Percentiles rank a stretch among this genome's conserved stretches.
phyloP scores from a whole-genome alignment of 768 basidiomycete genomes.

The Zangia roseola region DNA sequence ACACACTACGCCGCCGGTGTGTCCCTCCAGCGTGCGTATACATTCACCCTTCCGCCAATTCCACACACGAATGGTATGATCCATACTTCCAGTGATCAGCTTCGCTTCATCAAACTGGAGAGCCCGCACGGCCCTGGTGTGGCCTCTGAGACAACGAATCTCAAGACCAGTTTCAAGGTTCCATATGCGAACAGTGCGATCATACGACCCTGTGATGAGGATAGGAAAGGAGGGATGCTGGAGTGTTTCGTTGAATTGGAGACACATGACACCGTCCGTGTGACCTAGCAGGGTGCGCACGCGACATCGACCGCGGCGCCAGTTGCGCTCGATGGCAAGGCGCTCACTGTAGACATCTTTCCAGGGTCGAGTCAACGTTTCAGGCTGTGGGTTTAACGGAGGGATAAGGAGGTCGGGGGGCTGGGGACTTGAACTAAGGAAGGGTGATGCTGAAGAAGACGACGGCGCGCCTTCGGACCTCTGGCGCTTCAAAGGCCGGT shows the following conservation, averaged over 20 bases:
- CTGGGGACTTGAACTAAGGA: conserved; percentile 3
- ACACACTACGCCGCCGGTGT: conserved; percentile 88
- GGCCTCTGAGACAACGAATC: conserved; percentile 81
- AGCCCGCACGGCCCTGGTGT: conserved; percentile 87
- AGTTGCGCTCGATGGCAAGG: conserved; percentile 94
- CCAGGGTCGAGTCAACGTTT: conserved; percentile 82
- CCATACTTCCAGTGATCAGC: conserved; percentile 96
- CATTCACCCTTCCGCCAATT: conserved; percentile 91
- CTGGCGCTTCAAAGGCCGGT: conserved; percentile 54
- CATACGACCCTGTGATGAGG: conserved; percentile 97
- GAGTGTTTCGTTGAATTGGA: conserved; percentile 89
- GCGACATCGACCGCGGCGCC: conserved; percentile 89
- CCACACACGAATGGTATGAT: conserved; percentile 93
- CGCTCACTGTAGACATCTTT: conserved; percentile 98
- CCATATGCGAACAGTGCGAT: conserved; percentile 93
- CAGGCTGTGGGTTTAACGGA: conserved; percentile 26
- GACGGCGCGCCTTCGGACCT: conserved; percentile 11
- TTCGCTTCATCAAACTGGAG: conserved; percentile 96
- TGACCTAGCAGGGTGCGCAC: conserved; percentile 89
- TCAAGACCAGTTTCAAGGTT: conserved; percentile 90
- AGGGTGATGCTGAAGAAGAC: conserved; percentile 12
- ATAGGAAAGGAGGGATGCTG: conserved; percentile 85
- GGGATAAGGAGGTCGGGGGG: conserved; percentile 28
- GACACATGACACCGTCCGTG: conserved; percentile 94
- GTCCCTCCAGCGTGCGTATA: conserved; percentile 84